Percentiles rank a stretch among this genome's conserved stretches.
Conservation (phyloP, 1,284 basidiomycete genomes). For the Tranzscheliella williamsii region DNA sequence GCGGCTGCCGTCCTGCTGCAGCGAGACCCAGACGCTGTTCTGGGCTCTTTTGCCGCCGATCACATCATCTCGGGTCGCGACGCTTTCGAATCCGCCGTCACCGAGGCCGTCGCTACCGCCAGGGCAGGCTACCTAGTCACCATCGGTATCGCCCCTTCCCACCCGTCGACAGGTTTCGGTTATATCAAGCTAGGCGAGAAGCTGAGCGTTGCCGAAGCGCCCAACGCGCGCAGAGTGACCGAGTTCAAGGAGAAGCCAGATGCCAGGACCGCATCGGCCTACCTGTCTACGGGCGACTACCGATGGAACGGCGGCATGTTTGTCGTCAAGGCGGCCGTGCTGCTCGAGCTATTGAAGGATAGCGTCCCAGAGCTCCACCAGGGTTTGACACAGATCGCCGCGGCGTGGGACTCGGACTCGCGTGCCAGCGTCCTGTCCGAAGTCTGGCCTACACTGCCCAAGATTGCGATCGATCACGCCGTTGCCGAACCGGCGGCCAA, state of each 20-base stretch:
- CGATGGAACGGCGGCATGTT: conserved; percentile 62
- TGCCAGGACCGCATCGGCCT: conserved; percentile 56
- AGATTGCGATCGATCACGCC: conserved; percentile 61
- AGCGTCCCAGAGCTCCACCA: conserved; percentile 53
- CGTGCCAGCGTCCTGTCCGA: conserved; percentile 36
- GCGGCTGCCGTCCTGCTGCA: conserved; percentile 56
- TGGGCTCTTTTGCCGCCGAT: conserved; percentile 60
- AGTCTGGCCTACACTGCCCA: conserved; percentile 55
- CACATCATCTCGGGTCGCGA: conserved; percentile 60
- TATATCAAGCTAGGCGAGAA: conserved; percentile 60
- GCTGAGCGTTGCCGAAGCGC: conserved; percentile 43
- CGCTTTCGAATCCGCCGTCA: conserved; percentile 58
- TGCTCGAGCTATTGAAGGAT: conserved; percentile 48
- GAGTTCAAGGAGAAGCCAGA: conserved; percentile 62
- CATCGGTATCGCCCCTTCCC: conserved; percentile 60
- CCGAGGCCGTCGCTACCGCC: conserved; percentile 57
- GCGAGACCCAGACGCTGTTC: conserved; percentile 56
- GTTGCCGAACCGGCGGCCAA: conserved; percentile 59
- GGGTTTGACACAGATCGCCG: conserved; percentile 53
- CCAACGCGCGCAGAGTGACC: conserved; percentile 56
- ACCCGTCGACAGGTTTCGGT: conserved; percentile 60
- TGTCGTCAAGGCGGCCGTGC: conserved; percentile 56
- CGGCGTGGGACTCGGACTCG: conserved; percentile 49
- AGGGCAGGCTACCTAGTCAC: conserved; percentile 58
- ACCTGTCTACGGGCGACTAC: conserved; percentile 58